Conservation (phyloP, 2,329 filamentous ascomycete species). For the Pseudogymnoascus sp. region DNA sequence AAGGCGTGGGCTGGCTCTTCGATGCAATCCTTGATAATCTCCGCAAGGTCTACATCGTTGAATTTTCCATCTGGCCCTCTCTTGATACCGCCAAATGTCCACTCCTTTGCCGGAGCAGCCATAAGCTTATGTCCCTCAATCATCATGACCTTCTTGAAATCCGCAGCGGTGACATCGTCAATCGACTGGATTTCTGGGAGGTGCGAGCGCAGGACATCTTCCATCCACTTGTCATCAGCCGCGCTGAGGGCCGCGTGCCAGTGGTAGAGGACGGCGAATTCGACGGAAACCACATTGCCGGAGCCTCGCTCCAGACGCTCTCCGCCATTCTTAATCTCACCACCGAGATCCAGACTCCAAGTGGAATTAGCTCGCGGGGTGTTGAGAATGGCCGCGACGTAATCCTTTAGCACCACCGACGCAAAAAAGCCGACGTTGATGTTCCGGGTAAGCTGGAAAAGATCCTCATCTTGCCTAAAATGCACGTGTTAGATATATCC, state of each 20-base stretch:
- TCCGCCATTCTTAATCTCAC: constrained; percentile 36
- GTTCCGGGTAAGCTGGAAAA: constrained; percentile 40
- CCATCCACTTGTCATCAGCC: constrained; percentile 40
- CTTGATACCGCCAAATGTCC: constrained; percentile 37
- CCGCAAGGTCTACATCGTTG: constrained; percentile 36
- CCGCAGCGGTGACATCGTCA: constrained; percentile 36
- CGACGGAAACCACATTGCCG: constrained; percentile 39
- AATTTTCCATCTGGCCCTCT: constrained; percentile 36
- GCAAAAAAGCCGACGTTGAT: constrained; percentile 43
- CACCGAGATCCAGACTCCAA: constrained; percentile 39
- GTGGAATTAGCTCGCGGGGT: constrained; percentile 37
- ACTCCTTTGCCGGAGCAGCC: constrained; percentile 29
- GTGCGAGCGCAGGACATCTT: constrained; percentile 29
- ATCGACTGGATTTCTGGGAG: constrained; percentile 35
- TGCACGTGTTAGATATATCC: constrained; percentile 13
- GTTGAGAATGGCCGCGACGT: constrained; percentile 40
- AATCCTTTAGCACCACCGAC: constrained; percentile 38
- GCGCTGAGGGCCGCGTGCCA: constrained; percentile 40
- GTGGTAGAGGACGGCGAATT: constrained; percentile 41
- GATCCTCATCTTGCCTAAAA: constrained; percentile 39
- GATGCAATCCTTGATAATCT: constrained; percentile 39
- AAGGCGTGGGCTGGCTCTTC: constrained; percentile 44
- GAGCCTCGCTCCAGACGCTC: constrained; percentile 35
- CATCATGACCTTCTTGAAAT: constrained; percentile 37
- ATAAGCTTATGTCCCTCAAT: constrained; percentile 31